These are phyloP conservation scores for Elsinoe necatrix DNA, from an alignment of 2,329 filamentous ascomycete species.

Conservation along the genomic window DNA sequence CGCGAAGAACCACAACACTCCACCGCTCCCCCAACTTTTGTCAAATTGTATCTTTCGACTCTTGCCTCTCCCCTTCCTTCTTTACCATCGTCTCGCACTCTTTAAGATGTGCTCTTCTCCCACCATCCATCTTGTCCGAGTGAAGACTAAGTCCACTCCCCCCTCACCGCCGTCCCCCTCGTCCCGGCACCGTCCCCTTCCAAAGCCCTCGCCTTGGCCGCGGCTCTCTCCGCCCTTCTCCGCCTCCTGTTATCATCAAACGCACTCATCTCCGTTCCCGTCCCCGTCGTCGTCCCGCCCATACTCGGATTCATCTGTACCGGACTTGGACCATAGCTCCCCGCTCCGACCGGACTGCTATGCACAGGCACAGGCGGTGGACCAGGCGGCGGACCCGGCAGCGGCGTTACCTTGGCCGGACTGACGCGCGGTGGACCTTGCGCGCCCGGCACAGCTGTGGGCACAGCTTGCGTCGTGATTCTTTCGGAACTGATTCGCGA, in stretches of 20 bases:
- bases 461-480: neutral
- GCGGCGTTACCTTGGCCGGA: neutral
- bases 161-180: neutral
- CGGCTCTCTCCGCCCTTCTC: slow-evolving; percentile 45
- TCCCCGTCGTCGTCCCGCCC: slow-evolving; percentile 35
- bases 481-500: neutral
- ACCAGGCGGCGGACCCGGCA: slow-evolving; percentile 22
- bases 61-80: neutral
- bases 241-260: slow-evolving; percentile 48
- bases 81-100: neutral
- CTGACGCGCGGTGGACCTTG: slow-evolving; percentile 14
- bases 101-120: no score
- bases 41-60: neutral
- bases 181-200: neutral
- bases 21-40: neutral
- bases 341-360: slow-evolving; percentile 13
- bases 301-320: slow-evolving; percentile 23
- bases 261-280: slow-evolving; percentile 34
- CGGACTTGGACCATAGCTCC: slow-evolving; percentile 20
- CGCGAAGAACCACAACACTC: neutral
- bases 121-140: no score
- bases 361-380: slow-evolving; percentile 20
- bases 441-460: neutral
- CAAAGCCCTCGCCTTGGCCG: slow-evolving; percentile 14
- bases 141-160: neutral